Conservation (phyloP, 768 basidiomycete species). For the Pholiota conissans region DNA sequence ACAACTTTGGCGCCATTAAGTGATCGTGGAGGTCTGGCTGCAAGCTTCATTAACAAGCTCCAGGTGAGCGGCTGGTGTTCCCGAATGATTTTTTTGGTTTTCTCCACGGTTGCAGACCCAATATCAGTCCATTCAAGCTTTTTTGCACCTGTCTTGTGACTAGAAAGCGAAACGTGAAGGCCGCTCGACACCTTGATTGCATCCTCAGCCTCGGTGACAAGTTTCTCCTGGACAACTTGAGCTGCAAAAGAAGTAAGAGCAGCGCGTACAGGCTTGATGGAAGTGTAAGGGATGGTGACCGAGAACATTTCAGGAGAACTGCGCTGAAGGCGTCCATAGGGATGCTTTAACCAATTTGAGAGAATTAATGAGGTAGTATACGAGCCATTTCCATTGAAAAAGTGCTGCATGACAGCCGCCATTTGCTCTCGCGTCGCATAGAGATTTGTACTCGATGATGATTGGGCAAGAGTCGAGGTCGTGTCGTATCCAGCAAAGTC, state of each 20-base stretch:
- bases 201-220: slow-evolving; percentile 18
- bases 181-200: slow-evolving; percentile 19
- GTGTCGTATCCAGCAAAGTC: neutral
- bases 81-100: neutral
- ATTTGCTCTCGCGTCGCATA: no score
- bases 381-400: slow-evolving; percentile 10
- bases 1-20: neutral
- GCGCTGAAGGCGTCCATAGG: slow-evolving; percentile 8
- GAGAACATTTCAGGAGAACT: slow-evolving; percentile 15
- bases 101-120: neutral
- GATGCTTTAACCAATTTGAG: slow-evolving; percentile 14
- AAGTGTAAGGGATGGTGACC: slow-evolving; percentile 7
- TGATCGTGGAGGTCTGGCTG: neutral
- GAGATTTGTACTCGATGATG: no score
- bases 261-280: slow-evolving; percentile 22
- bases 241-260: slow-evolving; percentile 30
- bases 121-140: neutral
- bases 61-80: neutral
- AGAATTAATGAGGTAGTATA: slow-evolving; percentile 12
- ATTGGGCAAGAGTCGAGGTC: no score
- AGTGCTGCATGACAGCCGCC: no score
- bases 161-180: slow-evolving; percentile 17
- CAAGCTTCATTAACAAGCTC: neutral
- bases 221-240: slow-evolving; percentile 21
- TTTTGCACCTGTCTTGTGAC: neutral